Conservation (phyloP, 164 flowering plant species). For the Kingdonia uniflora region DNA sequence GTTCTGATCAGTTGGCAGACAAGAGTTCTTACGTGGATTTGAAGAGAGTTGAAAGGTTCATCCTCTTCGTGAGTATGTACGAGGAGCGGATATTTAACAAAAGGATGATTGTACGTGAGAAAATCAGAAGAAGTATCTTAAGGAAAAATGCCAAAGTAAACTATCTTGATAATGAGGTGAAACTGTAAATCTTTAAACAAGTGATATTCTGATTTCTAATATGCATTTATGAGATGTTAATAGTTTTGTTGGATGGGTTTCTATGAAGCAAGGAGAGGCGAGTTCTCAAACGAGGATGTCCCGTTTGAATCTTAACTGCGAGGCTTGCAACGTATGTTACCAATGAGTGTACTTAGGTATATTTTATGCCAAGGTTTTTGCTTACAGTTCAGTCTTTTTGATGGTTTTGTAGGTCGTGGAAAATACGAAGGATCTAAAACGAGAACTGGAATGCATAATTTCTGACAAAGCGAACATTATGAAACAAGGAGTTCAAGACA, state of each 20-base stretch:
- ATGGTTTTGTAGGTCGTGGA: conserved; percentile 7
- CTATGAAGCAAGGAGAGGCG: conserved; percentile 4
- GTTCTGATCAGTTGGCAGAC: conserved; percentile 20
- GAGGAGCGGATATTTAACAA: conserved; percentile 46
- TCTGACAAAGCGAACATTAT: conserved; percentile 19
- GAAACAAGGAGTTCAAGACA: conserved; percentile 20
- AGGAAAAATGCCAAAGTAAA: not conserved
- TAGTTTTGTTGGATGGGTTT: not conserved
- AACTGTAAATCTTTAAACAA: not conserved
- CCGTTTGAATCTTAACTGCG: too few relatives aligned
- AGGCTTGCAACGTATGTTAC: too few relatives aligned
- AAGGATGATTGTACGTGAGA: conserved; percentile 21
- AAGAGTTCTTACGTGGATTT: conserved; percentile 27
- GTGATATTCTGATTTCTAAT: not conserved
- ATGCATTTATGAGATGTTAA: not conserved
- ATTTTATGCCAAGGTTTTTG: too few relatives aligned
- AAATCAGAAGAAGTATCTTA: conserved; percentile 11
- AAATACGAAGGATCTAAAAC: conserved; percentile 27
- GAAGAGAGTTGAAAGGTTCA: conserved; percentile 36
- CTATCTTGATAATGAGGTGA: conserved; percentile 3
- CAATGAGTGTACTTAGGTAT: too few relatives aligned
- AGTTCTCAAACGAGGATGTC: not conserved
- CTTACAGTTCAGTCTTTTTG: too few relatives aligned
- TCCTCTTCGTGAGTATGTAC: conserved; percentile 26
- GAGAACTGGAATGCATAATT: conserved; percentile 16